phyloP scores from a whole-genome alignment of 345 rosid genomes.

The Dovyalis caffra region DNA sequence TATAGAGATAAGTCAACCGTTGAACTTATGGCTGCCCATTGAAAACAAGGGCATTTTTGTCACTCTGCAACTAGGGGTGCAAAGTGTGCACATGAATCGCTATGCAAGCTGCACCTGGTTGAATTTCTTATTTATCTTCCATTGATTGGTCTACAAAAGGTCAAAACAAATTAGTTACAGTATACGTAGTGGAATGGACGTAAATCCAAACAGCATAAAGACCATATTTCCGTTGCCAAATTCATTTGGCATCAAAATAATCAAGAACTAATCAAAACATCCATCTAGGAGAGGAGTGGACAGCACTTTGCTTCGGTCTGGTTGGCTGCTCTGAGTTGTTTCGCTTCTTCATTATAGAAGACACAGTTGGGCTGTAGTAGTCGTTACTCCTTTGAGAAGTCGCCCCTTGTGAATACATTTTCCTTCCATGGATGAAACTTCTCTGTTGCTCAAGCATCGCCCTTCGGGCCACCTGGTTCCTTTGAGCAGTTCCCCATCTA shows the following conservation, averaged over 20 bases:
- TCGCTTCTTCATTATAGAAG: conserved; percentile 88
- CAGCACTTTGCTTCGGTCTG: conserved; percentile 45
- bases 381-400: conserved; percentile 91
- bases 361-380: conserved; percentile 84
- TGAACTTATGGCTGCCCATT: too few relatives aligned
- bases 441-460: conserved; percentile 66
- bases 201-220: conserved; percentile 8
- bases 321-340: conserved; percentile 50
- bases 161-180: conserved; percentile 41
- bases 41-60: too few relatives aligned
- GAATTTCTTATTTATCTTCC: conserved; percentile 32
- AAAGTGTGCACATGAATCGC: too few relatives aligned
- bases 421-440: conserved; percentile 74
- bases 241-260: conserved; percentile 14
- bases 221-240: conserved; percentile 28
- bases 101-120: too few relatives aligned
- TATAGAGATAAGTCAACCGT: too few relatives aligned
- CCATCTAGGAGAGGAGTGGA: conserved; percentile 81
- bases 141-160: background rate
- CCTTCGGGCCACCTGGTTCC: conserved; percentile 46
- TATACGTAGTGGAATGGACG: conserved; percentile 12
- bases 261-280: conserved; percentile 45
- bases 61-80: too few relatives aligned
- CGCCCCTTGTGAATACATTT: conserved; percentile 68
- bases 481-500: conserved; percentile 69